These are phyloP conservation scores for Fusarium papillatum DNA, from an alignment of 2,329 filamentous ascomycete genomes.

Conservation along the genomic window DNA sequence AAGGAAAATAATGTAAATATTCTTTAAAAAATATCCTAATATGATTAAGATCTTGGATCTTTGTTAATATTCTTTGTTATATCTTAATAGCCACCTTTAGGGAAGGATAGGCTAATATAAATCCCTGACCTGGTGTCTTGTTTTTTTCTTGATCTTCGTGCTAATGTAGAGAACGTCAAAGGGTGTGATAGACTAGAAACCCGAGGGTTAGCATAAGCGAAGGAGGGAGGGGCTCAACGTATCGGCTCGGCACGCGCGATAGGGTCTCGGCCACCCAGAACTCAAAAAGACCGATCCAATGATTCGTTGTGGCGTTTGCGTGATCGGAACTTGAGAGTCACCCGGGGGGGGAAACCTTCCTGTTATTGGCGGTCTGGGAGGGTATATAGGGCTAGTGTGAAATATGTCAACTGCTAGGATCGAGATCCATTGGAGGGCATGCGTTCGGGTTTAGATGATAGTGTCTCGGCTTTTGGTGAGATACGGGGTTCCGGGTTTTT, in stretches of 20 bases:
- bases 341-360: not conserved
- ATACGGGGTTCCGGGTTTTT: not conserved
- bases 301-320: constrained; percentile 28
- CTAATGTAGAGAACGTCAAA: not conserved
- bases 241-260: constrained; percentile 6
- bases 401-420: not conserved
- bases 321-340: constrained; percentile 21
- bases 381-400: not conserved
- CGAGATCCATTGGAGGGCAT: not conserved
- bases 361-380: not conserved
- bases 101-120: too few species aligned
- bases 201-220: not conserved
- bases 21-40: too few species aligned
- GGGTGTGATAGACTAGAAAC: not conserved
- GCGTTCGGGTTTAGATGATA: not conserved
- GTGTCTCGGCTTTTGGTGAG: not conserved
- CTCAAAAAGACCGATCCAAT: constrained; percentile 1
- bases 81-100: too few species aligned
- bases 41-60: too few species aligned
- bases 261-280: not conserved
- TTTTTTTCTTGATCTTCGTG: too few species aligned
- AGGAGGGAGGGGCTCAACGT: not conserved
- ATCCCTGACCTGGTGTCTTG: too few species aligned
- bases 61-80: too few species aligned
- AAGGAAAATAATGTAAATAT: too few species aligned